Conservation (phyloP, 208 protist species). For the Lotmaria passim region DNA sequence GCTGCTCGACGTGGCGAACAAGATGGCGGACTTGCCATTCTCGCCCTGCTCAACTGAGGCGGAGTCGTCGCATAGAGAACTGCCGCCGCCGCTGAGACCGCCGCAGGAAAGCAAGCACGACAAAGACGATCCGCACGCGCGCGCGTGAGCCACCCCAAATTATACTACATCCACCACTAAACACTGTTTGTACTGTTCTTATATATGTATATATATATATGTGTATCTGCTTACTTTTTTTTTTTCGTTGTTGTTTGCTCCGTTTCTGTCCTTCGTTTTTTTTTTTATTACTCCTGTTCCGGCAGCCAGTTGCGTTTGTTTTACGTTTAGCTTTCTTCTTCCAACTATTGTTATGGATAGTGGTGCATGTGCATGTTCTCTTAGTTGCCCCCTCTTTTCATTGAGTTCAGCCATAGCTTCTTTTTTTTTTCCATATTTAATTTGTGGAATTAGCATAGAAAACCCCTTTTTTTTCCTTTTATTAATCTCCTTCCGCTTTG, state of each 20-base stretch:
- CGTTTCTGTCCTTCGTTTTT: not conserved
- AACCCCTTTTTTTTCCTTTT: no score
- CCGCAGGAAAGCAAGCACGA: not conserved
- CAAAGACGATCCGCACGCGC: not conserved
- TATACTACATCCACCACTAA: not conserved
- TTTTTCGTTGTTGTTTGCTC: no score
- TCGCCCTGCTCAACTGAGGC: not conserved
- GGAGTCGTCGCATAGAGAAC: not conserved
- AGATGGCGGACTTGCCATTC: constrained; percentile 9
- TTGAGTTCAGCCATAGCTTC: no score
- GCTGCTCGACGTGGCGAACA: constrained; percentile 14
- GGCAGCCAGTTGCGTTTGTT: constrained; percentile 3
- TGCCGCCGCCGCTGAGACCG: not conserved
- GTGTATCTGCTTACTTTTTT: not conserved
- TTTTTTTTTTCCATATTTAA: no score
- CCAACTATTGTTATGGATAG: no score
- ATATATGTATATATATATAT: not conserved
- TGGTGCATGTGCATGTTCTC: no score
- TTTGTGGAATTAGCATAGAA: constrained; percentile 13
- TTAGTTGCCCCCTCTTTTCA: no score
- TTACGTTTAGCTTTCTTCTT: not conserved
- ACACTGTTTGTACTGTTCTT: not conserved
- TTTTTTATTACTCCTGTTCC: not conserved
- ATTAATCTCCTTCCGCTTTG: no score
- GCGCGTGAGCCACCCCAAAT: not conserved